Evolutionary conservation across 2,329 filamentous ascomycete genomes (phyloP), one percentile per base, ranked within the genome.

Genomic region (Aspergillus pseudonomiae): DNA sequence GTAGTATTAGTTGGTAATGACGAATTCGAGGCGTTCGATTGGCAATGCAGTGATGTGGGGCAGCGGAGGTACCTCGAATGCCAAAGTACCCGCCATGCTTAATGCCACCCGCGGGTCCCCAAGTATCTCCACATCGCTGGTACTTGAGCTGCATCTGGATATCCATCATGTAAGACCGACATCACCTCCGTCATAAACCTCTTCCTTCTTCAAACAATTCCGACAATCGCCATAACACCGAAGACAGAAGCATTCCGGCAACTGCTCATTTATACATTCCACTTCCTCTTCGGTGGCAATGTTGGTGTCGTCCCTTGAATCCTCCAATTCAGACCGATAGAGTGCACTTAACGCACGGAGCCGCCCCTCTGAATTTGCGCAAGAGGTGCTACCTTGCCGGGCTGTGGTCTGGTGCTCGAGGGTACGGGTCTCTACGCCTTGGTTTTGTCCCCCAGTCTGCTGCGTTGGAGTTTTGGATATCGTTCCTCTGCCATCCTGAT

Each of bases 41-140:
- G 52, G 52, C 52, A 55, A 55, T 54, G 10, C 24, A 24, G 19
- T 28, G 11, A 55, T 24, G 52, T 55, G 52, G 52, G 52, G 52
- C 52, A 14, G 52, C 36, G 6, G 11, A 55, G n/a, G 24, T 50
- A 59, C 16, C 41, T 21, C 41, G n/a, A 12, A 57, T 30, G 52
- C 5, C 16, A 34, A 10, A 34, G 28, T 53, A 53, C 50, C 28
- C 2, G 26, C 26, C 14, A n/a, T 14, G 30, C 50, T 21, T 30
- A 30, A 12, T 5, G 26, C 16, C 12, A n/a, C 30, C 30, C 3
- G 28, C 10, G 3, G 6, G 11, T 2, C 19, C 4, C n/a, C 10
- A 53, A 10, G 50, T 53, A 53, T 21, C 30, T 34, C n/a, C 26
- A 2, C 6, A 12, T 52, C 24, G 9, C n/a, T 30, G 24, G 48